Conservation (phyloP, 495 filamentous ascomycete species). For the Aspergillus bridgeri region DNA sequence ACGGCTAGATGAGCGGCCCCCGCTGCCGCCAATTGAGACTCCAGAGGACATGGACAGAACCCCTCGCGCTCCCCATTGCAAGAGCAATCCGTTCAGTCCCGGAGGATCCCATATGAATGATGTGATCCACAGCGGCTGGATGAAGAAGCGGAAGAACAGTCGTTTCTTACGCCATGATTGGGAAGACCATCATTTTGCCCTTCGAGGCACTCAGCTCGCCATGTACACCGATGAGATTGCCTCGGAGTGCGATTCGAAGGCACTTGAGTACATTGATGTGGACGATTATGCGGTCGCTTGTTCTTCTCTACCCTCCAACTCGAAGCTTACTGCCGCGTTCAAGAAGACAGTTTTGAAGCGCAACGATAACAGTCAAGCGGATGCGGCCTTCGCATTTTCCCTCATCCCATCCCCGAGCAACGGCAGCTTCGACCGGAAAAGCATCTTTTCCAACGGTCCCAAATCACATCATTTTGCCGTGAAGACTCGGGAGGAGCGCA, state of each 20-base stretch:
- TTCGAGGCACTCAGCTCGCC: slow-evolving; percentile 76
- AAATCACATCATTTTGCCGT: slow-evolving; percentile 97
- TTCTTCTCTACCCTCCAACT: slow-evolving; percentile 64
- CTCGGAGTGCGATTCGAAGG: slow-evolving; percentile 41
- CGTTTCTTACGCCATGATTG: slow-evolving; percentile 88
- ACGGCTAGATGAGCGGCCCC: slow-evolving; percentile 17
- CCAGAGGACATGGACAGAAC: slow-evolving; percentile 26
- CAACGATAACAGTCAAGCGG: slow-evolving; percentile 43
- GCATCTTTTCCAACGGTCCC: slow-evolving; percentile 32
- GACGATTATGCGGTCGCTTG: slow-evolving; percentile 95
- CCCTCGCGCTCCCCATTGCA: slow-evolving; percentile 25
- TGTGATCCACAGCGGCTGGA: slow-evolving; percentile 72
- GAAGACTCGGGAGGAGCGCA: slow-evolving; percentile 78
- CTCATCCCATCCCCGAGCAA: slow-evolving; percentile 68
- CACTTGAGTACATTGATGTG: slow-evolving; percentile 84
- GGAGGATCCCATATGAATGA: slow-evolving; percentile 22
- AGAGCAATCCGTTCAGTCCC: slow-evolving; percentile 24
- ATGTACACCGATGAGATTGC: slow-evolving; percentile 69
- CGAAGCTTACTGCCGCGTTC: slow-evolving; percentile 83
- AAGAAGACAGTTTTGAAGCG: slow-evolving; percentile 74
- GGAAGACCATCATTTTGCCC: slow-evolving; percentile 83
- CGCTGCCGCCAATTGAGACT: slow-evolving; percentile 29
- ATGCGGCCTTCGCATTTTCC: slow-evolving; percentile 83
- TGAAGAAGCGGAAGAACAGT: slow-evolving; percentile 93
- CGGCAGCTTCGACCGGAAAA: slow-evolving; percentile 42